Percentiles rank a stretch among this genome's conserved stretches.
These are phyloP conservation scores for Liriodendron chinense DNA, from an alignment of 164 flowering plant species.

Conservation along the genomic window DNA sequence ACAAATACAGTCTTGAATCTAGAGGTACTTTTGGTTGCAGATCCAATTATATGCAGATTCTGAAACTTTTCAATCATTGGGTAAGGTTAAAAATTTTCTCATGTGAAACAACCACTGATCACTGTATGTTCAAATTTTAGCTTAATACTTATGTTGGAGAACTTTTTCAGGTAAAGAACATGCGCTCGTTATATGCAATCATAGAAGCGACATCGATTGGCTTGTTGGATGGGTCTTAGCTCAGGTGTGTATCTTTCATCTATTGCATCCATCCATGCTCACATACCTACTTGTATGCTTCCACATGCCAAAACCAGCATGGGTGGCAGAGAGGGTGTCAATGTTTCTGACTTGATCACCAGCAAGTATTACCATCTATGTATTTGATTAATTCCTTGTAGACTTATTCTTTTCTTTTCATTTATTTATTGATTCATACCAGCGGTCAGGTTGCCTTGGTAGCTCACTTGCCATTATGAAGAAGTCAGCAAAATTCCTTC, in stretches of 20 bases:
- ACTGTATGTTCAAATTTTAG: not conserved
- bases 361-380: too few relatives aligned
- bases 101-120: not conserved
- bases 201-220: slow-evolving; percentile 98
- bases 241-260: slow-evolving; percentile 49
- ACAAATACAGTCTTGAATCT: not conserved
- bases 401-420: not conserved
- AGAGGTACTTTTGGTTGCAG: slow-evolving; percentile 43
- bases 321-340: not conserved
- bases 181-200: slow-evolving; percentile 74
- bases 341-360: not conserved
- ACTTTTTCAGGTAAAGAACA: slow-evolving; percentile 80
- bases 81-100: slow-evolving; percentile 33
- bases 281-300: not conserved
- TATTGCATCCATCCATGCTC: not conserved
- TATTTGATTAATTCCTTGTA: not conserved
- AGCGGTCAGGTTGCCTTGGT: slow-evolving; percentile 96
- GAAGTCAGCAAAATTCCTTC: slow-evolving; percentile 87
- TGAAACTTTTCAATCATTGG: slow-evolving; percentile 69
- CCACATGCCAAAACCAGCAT: not conserved
- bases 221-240: slow-evolving; percentile 96
- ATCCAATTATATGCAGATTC: slow-evolving; percentile 62
- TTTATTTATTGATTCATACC: slow-evolving; percentile 22
- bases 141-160: slow-evolving; percentile 6
- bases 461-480: slow-evolving; percentile 92